Evolutionary conservation across 495 filamentous ascomycete species (phyloP).

Genomic region (Aspergillus affinis): DNA sequence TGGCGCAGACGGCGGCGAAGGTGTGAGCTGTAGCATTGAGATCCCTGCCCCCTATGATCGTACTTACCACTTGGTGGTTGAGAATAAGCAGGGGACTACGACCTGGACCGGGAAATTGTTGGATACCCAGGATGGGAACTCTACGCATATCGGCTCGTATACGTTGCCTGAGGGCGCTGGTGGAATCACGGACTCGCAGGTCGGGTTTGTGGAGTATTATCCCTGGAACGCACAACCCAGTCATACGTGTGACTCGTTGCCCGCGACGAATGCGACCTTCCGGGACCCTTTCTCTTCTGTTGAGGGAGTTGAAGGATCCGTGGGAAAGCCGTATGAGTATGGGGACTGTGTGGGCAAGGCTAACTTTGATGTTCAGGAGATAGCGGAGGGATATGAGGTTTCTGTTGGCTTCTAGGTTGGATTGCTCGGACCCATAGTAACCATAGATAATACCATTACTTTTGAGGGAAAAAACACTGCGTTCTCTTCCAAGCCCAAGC

Average conservation of each 20-base stretch:
- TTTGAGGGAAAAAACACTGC: no score
- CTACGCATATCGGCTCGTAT: slow-evolving; percentile 27
- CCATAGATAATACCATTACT: no score
- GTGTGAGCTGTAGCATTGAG: slow-evolving; percentile 29
- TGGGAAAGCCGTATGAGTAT: slow-evolving; percentile 28
- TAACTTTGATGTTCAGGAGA: slow-evolving; percentile 16
- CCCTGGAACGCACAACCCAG: slow-evolving; percentile 17
- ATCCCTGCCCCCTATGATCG: slow-evolving; percentile 17
- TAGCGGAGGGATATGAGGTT: slow-evolving; percentile 14
- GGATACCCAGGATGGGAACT: slow-evolving; percentile 17
- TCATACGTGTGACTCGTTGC: slow-evolving; percentile 24
- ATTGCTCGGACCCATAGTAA: no score
- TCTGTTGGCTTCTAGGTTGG: slow-evolving; percentile 24
- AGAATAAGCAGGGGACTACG: slow-evolving; percentile 23
- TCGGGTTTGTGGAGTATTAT: slow-evolving; percentile 34
- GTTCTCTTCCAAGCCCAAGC: no score
- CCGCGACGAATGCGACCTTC: slow-evolving; percentile 23
- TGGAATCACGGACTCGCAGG: slow-evolving; percentile 21
- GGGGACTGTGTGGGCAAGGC: slow-evolving; percentile 32
- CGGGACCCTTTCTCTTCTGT: slow-evolving; percentile 14
- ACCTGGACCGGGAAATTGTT: slow-evolving; percentile 31
- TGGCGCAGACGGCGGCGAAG: slow-evolving; percentile 30
- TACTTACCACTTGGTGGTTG: slow-evolving; percentile 20
- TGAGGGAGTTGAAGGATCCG: slow-evolving; percentile 7
- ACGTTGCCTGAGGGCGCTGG: slow-evolving; percentile 21